These are phyloP conservation scores for Fusarium nematophilum DNA, from an alignment of 2,329 filamentous ascomycete genomes.

Conservation along the genomic window DNA sequence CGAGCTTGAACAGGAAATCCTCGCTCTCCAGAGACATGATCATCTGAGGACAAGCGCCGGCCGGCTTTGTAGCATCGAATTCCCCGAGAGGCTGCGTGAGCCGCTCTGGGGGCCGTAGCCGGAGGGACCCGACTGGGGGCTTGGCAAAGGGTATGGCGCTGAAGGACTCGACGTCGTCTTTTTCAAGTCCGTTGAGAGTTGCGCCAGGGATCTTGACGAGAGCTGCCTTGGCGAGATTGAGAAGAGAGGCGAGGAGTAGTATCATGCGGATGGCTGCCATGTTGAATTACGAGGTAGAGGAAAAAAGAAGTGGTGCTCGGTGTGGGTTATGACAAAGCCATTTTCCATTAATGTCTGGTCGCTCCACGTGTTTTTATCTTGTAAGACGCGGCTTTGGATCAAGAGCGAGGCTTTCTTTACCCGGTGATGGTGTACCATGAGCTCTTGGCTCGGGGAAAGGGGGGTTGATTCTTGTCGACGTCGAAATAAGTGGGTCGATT, in stretches of 20 bases:
- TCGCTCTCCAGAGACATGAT: constrained; percentile 55
- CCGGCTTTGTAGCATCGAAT: constrained; percentile 60
- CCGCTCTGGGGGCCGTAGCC: constrained; percentile 68
- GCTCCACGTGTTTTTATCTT: no score
- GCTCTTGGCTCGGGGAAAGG: no score
- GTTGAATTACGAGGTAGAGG: background rate
- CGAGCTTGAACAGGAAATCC: constrained; percentile 30
- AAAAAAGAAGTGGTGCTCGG: no score
- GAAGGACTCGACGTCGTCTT: constrained; percentile 63
- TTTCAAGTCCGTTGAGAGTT: background rate
- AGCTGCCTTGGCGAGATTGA: background rate
- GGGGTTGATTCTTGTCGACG: background rate
- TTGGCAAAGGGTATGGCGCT: constrained; percentile 73
- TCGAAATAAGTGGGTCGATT: background rate
- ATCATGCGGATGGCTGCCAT: background rate
- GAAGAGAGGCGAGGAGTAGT: background rate
- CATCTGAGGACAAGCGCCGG: constrained; percentile 70
- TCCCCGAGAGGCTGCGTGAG: constrained; percentile 62
- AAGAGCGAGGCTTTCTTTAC: no score
- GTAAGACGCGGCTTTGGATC: background rate
- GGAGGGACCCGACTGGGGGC: constrained; percentile 66
- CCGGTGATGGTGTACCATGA: no score
- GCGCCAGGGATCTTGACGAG: background rate
- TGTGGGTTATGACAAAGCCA: no score
- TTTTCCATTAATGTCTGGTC: no score